Percentiles rank a stretch among this genome's conserved stretches.
These are phyloP conservation scores for Tolypocladium capitatum DNA, from an alignment of 2,329 filamentous ascomycete species.

Conservation along the genomic window DNA sequence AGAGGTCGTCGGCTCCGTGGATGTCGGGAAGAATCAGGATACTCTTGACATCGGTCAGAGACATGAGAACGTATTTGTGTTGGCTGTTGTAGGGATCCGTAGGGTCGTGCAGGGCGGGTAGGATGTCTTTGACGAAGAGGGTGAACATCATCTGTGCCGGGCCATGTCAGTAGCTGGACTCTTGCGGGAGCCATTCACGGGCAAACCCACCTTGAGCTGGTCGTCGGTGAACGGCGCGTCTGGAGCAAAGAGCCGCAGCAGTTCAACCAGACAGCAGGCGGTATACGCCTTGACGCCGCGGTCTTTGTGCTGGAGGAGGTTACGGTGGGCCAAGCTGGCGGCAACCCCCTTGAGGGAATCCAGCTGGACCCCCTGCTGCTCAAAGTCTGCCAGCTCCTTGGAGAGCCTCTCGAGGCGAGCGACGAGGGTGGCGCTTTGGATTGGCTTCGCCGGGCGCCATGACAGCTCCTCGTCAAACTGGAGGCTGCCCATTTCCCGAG, in stretches of 20 bases:
- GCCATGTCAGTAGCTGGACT: conserved; percentile 2
- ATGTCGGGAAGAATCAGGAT: conserved; percentile 85
- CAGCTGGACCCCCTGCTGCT: conserved; percentile 74
- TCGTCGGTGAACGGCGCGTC: conserved; percentile 85
- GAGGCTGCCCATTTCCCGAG: conserved; percentile 31
- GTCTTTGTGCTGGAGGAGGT: conserved; percentile 83
- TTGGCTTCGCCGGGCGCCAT: conserved; percentile 85
- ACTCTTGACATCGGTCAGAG: conserved; percentile 85
- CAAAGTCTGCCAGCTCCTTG: conserved; percentile 71
- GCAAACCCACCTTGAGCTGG: conserved; percentile 65
- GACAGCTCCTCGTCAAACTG: conserved; percentile 76
- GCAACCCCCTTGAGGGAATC: conserved; percentile 76
- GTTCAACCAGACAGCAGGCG: conserved; percentile 81
- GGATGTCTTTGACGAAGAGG: conserved; percentile 68
- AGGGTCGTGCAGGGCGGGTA: conserved; percentile 76
- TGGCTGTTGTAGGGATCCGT: conserved; percentile 84
- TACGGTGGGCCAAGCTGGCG: conserved; percentile 69
- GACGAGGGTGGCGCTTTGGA: conserved; percentile 70
- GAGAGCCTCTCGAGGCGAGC: conserved; percentile 67
- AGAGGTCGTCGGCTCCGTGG: conserved; percentile 64
- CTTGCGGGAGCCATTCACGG: not conserved
- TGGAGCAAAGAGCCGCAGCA: conserved; percentile 83
- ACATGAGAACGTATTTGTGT: conserved; percentile 81
- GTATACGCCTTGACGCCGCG: conserved; percentile 83
- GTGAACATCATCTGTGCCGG: conserved; percentile 71